Base-by-base conservation (phyloP, 768 basidiomycete species). In the Russula virescens region DNA sequence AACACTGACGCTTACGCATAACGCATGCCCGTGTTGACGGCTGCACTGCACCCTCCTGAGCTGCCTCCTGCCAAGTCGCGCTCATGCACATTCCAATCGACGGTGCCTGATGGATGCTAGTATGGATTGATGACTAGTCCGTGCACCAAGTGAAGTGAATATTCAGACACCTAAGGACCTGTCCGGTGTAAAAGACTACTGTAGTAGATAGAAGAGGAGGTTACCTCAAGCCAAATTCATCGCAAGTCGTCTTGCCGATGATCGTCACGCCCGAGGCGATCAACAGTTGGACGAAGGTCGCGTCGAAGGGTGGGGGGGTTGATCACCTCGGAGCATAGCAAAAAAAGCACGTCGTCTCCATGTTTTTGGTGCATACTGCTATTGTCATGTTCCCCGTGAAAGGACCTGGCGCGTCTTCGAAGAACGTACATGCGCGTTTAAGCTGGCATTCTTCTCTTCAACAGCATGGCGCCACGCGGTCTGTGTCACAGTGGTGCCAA, bases 151-250 rank as follows among this genome's bases (percentile, higher is more conserved):
- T n/a, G n/a, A 89, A 84, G 68, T 93, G 81, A 5, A 82, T 73
- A 71, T 93, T 95, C 64, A 89, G 75, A 2, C 93, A 98, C 19
- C 89, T 92, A 64, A n/a, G 42, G 67, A 8, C 45, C 5, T 35
- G n/a, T 25, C 5, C 2, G 47, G 28, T 6, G 31, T 19, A 10
- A 8, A 14, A 26, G n/a, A n/a, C 7, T 5, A 19, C 23, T n/a
- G n/a, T n/a, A n/a, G 43, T n/a, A n/a, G n/a, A n/a, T n/a, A n/a
- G n/a, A n/a, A n/a, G n/a, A n/a, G n/a, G n/a, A n/a, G n/a, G n/a
- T n/a, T 61, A 94, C 88, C 96, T 95, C 96, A 98, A 98, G 1
- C 96, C 96, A 74, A 98, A 98, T 74, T 98, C 95, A 71, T 99
- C 96, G 73, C 93, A 92, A 71, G 95, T 95, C 0, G 94, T 87